Evolutionary conservation across 345 rosid species (phyloP).

Genomic region (Rhodamnia argentea): DNA sequence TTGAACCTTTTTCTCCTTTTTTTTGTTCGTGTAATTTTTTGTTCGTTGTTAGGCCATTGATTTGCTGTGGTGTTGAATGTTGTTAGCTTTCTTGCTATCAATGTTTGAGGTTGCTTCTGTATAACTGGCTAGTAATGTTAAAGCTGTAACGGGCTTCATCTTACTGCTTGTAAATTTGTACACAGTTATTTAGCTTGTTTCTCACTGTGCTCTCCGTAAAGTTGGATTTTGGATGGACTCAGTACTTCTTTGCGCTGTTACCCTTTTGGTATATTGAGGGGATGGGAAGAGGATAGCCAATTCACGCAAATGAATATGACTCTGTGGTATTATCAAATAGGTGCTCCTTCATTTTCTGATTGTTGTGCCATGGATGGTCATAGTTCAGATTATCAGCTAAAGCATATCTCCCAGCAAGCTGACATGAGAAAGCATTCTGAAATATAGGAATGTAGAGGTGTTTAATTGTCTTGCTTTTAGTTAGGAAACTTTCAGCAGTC

Average conservation of each 20-base stretch:
- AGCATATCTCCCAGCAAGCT: not conserved
- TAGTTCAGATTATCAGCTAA: not conserved
- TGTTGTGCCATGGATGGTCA: not conserved
- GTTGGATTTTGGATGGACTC: no score
- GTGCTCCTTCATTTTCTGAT: not conserved
- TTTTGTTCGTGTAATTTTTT: not conserved
- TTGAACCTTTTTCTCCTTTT: not conserved
- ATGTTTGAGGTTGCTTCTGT: not conserved
- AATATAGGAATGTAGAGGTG: not conserved
- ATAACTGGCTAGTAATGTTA: not conserved
- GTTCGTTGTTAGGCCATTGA: not conserved
- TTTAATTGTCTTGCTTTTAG: not conserved
- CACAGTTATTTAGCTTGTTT: no score
- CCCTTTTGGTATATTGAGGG: no score
- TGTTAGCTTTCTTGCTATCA: not conserved
- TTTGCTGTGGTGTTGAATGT: not conserved
- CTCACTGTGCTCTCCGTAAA: no score
- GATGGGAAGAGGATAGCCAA: no score
- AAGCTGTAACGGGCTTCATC: not conserved
- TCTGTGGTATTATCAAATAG: not conserved
- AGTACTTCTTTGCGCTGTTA: no score
- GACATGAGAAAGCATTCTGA: not conserved
- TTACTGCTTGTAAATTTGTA: no score
- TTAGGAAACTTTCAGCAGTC: not conserved
- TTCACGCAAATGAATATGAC: no score